Conservation (phyloP, 83 land plant species). For the Thuja plicata region DNA sequence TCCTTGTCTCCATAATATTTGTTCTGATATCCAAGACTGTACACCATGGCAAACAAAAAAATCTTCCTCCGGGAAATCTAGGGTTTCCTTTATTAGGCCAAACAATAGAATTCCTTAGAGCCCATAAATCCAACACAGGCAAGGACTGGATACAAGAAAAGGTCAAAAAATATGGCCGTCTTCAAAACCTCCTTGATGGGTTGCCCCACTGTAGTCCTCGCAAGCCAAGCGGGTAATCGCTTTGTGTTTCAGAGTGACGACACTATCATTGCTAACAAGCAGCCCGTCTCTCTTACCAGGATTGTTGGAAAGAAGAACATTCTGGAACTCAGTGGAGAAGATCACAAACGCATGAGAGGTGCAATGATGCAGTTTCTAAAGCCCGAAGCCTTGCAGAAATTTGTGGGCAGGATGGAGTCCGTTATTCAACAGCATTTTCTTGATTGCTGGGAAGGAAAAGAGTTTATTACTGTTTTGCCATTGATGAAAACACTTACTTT, state of each 20-base stretch:
- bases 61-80: constrained; percentile 29
- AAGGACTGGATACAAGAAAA: constrained; percentile 17
- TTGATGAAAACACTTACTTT: constrained; percentile 37
- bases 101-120: constrained; percentile 21
- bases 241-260: constrained; percentile 12
- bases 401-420: constrained; percentile 27
- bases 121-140: background rate
- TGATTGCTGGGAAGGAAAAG: background rate
- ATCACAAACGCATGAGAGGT: constrained; percentile 31
- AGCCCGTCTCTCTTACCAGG: constrained; percentile 11
- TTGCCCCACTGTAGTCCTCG: background rate
- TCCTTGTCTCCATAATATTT: background rate
- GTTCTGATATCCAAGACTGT: background rate
- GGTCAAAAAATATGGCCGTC: constrained; percentile 18
- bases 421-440: constrained; percentile 21
- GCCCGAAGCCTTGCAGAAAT: constrained; percentile 36
- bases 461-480: constrained; percentile 17
- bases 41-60: background rate
- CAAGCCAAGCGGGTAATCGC: constrained; percentile 25
- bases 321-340: constrained; percentile 20
- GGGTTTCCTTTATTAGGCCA: constrained; percentile 36
- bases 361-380: constrained; percentile 33
- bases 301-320: constrained; percentile 20
- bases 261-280: background rate
- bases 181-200: constrained; percentile 40